Conservation (phyloP, 225 moss, liverwort and hornwort genomes). For the Asterella californica region DNA sequence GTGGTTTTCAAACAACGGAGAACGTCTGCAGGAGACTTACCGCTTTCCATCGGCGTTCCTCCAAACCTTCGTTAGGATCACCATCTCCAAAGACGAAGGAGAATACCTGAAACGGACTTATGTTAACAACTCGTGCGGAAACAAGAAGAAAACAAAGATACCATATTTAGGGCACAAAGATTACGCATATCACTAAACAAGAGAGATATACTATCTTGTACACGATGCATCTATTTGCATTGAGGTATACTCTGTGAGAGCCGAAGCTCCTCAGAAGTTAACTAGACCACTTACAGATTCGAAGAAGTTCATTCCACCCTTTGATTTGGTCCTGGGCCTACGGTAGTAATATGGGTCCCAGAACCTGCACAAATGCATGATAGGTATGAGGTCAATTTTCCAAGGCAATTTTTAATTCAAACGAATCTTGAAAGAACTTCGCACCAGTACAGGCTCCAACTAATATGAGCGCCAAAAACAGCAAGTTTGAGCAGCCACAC, state of each 20-base stretch:
- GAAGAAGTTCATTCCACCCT: slow-evolving; percentile 83
- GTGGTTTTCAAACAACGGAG: neutral
- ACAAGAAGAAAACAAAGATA: neutral
- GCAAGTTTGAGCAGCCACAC: neutral
- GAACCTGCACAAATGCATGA: slow-evolving; percentile 51
- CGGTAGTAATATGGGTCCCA: slow-evolving; percentile 89
- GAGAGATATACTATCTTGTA: neutral
- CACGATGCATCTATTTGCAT: no score
- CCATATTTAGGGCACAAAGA: neutral
- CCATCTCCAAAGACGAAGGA: slow-evolving; percentile 97
- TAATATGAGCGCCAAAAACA: neutral
- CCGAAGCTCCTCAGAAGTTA: neutral
- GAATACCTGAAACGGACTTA: slow-evolving; percentile 54
- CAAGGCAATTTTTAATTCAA: neutral
- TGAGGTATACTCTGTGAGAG: no score
- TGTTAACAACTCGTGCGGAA: neutral
- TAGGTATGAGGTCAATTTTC: neutral
- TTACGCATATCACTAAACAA: neutral
- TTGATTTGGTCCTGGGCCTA: slow-evolving; percentile 55
- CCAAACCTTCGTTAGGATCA: slow-evolving; percentile 91
- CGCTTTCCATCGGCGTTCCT: slow-evolving; percentile 90
- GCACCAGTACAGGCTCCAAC: neutral
- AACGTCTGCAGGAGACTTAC: slow-evolving; percentile 40
- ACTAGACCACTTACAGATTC: slow-evolving; percentile 56
- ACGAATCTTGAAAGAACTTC: neutral